Evolutionary conservation across 306 rosid species (phyloP).

Genomic region (Malus domestica): ASM211411v1 NC_041803.1:6801001-6801500

Average conservation of each 20-base stretch:
- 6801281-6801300: no score
- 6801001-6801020: slow-evolving; percentile 32
- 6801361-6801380: background rate
- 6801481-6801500: background rate
- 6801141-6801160: slow-evolving; percentile 63
- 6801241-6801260: background rate
- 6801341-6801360: background rate
- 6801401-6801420: background rate
- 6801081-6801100: slow-evolving; percentile 17
- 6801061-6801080: slow-evolving; percentile 16
- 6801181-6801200: slow-evolving; percentile 44
- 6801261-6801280: background rate
- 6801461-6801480: background rate
- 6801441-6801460: background rate
- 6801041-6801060: slow-evolving; percentile 39
- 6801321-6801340: background rate
- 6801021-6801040: slow-evolving; percentile 40
- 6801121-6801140: slow-evolving; percentile 16
- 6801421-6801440: background rate
- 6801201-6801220: slow-evolving; percentile 91
- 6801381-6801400: background rate
- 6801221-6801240: slow-evolving; percentile 18
- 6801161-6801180: slow-evolving; percentile 44
- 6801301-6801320: background rate
- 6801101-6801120: slow-evolving; percentile 5